Evolutionary conservation across 163 green algal genomes (phyloP), one percentile per base, ranked within the genome.

Genomic region (Trebouxiophyceae sp.): DNA sequence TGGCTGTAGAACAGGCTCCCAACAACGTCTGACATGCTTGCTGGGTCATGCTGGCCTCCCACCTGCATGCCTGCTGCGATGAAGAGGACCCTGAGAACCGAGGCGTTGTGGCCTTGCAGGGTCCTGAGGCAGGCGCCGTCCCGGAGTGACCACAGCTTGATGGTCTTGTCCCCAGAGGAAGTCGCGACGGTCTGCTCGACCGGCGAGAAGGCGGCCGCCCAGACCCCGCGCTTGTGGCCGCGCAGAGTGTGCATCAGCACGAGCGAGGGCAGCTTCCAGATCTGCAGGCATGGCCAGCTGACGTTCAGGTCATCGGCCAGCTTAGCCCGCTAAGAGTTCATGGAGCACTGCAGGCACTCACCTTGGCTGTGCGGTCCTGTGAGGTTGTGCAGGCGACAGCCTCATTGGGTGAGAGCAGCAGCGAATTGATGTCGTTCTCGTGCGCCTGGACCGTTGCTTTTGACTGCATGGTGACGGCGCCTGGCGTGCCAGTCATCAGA

Each of bases 381-480:
- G 85, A 95, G 57, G 68, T 89, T 1, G 87, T 92, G 34, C 79
- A 88, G 6, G 90, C 62, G n/a, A 97, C 63, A 4, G 71, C 54
- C 61, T 95, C 83, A 62, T 93, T 93, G 34, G 91, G 91, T 8
- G 90, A 81, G 26, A 97, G 76, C 0, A 87, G 87, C 26, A 98
- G 76, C 0, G 77, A 77, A 67, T 98, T 98, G 71, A 99, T 88
- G 67, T 97, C 90, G 80, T 98, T 98, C 70, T 97, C 92, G 70
- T 99, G 93, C 3, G 86, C 93, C 22, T 87, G 82, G 24, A 91
- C 85, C 16, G 86, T 88, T 22, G 93, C 83, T 3, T 66, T 78
- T 4, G 81, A 75, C 6, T 70, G 68, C 45, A 97, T 69, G 39
- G 77, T 57, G n/a, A n/a, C n/a, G n/a, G n/a, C n/a, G n/a, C n/a